These are phyloP conservation scores for Penicillium chermesinum DNA, from an alignment of 495 filamentous ascomycete species.

Conservation along the genomic window DNA sequence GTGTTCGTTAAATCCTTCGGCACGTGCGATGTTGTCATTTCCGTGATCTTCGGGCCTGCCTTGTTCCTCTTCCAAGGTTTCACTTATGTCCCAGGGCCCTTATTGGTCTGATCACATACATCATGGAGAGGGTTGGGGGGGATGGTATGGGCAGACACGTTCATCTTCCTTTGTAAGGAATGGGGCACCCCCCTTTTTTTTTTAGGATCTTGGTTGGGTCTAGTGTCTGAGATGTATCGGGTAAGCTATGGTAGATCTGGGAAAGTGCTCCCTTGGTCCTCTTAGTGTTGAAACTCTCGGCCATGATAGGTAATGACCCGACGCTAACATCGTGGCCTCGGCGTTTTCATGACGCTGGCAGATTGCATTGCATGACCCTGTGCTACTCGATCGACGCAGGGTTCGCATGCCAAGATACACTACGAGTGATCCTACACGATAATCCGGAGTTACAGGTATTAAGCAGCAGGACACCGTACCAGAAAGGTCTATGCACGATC, in stretches of 20 bases:
- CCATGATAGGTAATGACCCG: background rate
- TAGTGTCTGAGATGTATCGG: too few relatives aligned
- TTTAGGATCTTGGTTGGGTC: too few relatives aligned
- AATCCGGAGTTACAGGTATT: background rate
- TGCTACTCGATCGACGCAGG: slow-evolving; percentile 16
- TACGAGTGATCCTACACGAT: background rate
- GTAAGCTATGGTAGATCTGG: too few relatives aligned
- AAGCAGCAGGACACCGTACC: background rate
- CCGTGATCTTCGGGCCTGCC: background rate
- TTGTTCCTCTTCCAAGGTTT: background rate
- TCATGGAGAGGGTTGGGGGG: too few relatives aligned
- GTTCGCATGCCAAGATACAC: slow-evolving; percentile 14
- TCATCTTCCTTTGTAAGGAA: background rate
- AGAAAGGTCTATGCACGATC: background rate
- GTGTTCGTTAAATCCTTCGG: background rate
- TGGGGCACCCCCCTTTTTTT: background rate
- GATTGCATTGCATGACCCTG: background rate
- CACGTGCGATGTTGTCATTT: slow-evolving; percentile 1
- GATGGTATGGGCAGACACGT: background rate
- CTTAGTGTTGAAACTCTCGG: background rate
- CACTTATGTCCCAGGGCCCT: background rate
- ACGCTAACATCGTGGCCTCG: too few relatives aligned
- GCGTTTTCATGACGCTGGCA: background rate
- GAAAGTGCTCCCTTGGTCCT: background rate
- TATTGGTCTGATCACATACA: background rate